phyloP scores from a whole-genome alignment of 2,329 filamentous ascomycete species.

The Cordyceps tenuipes region DNA sequence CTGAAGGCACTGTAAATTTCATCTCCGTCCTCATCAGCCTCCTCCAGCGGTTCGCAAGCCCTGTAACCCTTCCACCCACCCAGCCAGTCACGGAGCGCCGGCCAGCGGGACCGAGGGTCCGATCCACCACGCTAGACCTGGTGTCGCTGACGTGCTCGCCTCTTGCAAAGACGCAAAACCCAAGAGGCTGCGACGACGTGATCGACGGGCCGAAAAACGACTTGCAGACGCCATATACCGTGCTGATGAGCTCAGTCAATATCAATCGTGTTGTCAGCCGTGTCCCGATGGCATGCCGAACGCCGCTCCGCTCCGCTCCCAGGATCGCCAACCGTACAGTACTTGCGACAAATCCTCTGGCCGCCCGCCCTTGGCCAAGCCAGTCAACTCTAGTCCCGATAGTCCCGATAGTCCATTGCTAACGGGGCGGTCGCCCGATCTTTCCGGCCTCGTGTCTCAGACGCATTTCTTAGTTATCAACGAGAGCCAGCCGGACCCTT shows the following conservation, averaged over 20 bases:
- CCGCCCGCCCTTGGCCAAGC: no score
- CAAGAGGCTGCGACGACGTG: background rate
- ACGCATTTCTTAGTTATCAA: no score
- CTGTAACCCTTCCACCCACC: background rate
- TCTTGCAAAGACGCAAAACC: constrained; percentile 9
- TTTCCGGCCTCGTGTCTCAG: background rate
- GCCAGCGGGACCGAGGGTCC: constrained; percentile 9
- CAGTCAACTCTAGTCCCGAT: background rate
- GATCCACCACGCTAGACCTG: constrained; percentile 12
- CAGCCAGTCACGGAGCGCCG: constrained; percentile 9
- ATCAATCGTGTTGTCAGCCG: background rate
- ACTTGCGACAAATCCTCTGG: background rate
- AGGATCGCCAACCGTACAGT: background rate
- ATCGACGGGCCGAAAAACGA: constrained; percentile 1
- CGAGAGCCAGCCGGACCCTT: no score
- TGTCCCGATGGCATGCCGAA: background rate
- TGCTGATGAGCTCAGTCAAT: constrained; percentile 3
- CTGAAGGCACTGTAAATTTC: background rate
- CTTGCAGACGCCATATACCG: background rate
- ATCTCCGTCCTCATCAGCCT: background rate
- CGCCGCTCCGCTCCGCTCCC: background rate
- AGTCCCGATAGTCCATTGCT: background rate
- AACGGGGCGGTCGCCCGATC: constrained; percentile 8
- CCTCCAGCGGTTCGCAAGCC: background rate
- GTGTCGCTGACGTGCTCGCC: constrained; percentile 10